Evolutionary conservation across 768 basidiomycete species (phyloP).

Genomic region (Hypsizygus marmoreus): DNA sequence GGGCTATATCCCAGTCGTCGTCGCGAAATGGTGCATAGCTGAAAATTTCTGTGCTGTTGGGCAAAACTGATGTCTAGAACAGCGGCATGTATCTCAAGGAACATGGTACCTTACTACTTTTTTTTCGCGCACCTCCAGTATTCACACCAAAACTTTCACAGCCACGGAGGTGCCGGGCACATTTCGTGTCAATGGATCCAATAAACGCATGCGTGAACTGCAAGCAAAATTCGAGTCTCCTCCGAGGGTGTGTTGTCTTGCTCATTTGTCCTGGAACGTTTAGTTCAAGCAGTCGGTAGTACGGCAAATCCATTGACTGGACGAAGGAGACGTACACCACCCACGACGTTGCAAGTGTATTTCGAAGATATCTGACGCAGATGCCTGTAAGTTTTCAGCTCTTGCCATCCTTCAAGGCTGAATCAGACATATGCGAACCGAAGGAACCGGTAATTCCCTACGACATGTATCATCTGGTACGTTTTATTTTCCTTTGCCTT

Average conservation of each 20-base stretch:
- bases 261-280: constrained; percentile 2
- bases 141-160: constrained; percentile 22
- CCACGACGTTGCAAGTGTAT: constrained; percentile 96
- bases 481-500: constrained; percentile 31
- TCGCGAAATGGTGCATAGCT: constrained; percentile 89
- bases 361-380: constrained; percentile 91
- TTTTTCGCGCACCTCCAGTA: constrained; percentile 2
- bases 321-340: constrained; percentile 82
- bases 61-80: constrained; percentile 2
- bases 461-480: constrained; percentile 83
- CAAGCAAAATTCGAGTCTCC: constrained; percentile 89
- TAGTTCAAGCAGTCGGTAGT: constrained; percentile 47
- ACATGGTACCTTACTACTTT: constrained; percentile 56
- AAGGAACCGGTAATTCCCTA: constrained; percentile 96
- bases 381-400: constrained; percentile 76
- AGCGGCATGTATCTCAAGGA: constrained; percentile 96
- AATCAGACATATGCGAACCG: background rate
- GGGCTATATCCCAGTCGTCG: constrained; percentile 96
- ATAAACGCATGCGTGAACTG: constrained; percentile 93
- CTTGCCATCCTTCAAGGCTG: constrained; percentile 11
- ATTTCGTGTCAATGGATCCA: constrained; percentile 95
- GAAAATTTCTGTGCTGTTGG: constrained; percentile 9
- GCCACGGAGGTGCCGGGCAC: constrained; percentile 93
- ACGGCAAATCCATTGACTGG: constrained; percentile 94
- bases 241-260: constrained; percentile 61